These are phyloP conservation scores for Mimosa pudica DNA, from an alignment of 306 rosid species.

Conservation along the genomic window DNA sequence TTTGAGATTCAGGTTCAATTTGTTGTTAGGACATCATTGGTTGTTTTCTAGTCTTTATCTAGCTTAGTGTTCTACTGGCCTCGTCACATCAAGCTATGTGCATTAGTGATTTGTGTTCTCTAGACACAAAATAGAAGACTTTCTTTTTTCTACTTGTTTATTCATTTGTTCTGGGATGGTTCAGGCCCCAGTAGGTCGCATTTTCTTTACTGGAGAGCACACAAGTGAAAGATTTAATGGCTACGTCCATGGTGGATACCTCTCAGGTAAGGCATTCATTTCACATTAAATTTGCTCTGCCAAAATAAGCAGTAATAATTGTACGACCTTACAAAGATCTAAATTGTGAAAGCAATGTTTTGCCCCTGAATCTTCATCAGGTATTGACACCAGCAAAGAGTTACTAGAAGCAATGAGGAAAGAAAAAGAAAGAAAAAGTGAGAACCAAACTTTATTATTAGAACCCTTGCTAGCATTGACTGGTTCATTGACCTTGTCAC, in stretches of 20 bases:
- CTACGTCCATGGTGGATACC: slow-evolving; percentile 92
- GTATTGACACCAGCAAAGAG: slow-evolving; percentile 78
- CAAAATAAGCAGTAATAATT: neutral
- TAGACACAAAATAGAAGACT: too few species aligned
- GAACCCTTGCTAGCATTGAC: slow-evolving; percentile 80
- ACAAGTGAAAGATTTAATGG: slow-evolving; percentile 87
- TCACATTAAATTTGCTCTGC: neutral
- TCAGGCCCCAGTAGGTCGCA: slow-evolving; percentile 82
- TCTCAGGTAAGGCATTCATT: slow-evolving; percentile 54
- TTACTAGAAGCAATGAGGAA: slow-evolving; percentile 70
- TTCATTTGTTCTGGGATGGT: slow-evolving; percentile 7
- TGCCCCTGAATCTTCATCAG: slow-evolving; percentile 43
- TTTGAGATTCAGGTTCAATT: slow-evolving; percentile 10
- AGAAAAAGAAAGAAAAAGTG: slow-evolving; percentile 62
- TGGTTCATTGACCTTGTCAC: slow-evolving; percentile 61
- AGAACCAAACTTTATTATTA: slow-evolving; percentile 55
- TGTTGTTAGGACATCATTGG: slow-evolving; percentile 11
- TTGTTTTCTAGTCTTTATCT: neutral
- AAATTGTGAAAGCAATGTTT: slow-evolving; percentile 1
- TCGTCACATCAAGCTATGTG: neutral
- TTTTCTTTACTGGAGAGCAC: slow-evolving; percentile 91
- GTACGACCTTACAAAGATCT: neutral
- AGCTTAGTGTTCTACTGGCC: slow-evolving; percentile 12
- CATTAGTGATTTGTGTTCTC: neutral
- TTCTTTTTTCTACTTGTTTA: neutral